These are phyloP conservation scores for Penicillium flavigenum DNA, from an alignment of 495 filamentous ascomycete genomes.

Conservation along the genomic window DNA sequence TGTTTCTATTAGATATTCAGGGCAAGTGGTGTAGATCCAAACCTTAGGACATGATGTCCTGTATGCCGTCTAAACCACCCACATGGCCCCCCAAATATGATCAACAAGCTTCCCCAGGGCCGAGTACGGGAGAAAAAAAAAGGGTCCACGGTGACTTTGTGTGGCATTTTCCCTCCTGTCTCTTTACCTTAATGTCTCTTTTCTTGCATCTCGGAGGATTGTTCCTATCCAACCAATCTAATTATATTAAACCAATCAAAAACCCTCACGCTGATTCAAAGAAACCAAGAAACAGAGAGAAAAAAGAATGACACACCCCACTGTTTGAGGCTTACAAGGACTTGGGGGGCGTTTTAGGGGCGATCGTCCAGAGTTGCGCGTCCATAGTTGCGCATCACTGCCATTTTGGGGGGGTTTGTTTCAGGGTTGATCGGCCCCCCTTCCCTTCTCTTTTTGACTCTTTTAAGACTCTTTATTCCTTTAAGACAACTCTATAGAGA, in stretches of 20 bases:
- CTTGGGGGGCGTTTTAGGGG: background rate
- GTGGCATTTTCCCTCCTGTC: background rate
- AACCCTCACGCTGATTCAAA: background rate
- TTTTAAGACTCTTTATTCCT: background rate
- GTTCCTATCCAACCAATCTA: background rate
- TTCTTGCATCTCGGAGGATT: background rate
- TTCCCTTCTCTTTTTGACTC: background rate
- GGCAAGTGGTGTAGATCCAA: background rate
- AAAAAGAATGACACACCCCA: constrained; percentile 5
- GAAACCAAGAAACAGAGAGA: background rate
- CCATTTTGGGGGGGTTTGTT: background rate
- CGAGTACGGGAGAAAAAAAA: too few species aligned
- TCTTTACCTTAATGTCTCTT: background rate
- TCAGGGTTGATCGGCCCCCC: background rate
- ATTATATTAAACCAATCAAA: background rate
- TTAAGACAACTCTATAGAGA: background rate
- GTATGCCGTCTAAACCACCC: too few species aligned
- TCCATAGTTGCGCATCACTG: constrained; percentile 3
- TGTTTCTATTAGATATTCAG: background rate
- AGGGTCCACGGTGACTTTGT: background rate
- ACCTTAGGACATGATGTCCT: too few species aligned
- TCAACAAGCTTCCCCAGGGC: too few species aligned
- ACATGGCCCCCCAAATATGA: too few species aligned
- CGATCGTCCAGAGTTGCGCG: background rate
- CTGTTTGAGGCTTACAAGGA: background rate